These are phyloP conservation scores for Corymbia calophylla DNA, from an alignment of 441 rosid species.

Conservation along the genomic window DNA sequence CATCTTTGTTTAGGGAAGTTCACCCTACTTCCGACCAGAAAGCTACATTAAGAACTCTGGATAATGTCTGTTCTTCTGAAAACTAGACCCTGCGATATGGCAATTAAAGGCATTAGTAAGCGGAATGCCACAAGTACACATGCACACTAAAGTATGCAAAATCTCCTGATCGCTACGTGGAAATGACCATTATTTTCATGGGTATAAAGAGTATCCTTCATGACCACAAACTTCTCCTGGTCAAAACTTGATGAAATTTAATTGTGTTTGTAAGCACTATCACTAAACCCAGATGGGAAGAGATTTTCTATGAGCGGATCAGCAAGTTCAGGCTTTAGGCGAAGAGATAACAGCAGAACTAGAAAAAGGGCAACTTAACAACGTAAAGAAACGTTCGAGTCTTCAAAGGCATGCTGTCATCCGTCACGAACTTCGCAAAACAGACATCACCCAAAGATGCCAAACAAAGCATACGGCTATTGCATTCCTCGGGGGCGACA, in stretches of 20 bases:
- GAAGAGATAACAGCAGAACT: not conserved
- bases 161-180: not conserved
- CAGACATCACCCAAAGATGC: not conserved
- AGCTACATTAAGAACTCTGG: slow-evolving; percentile 57
- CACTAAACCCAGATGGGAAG: not conserved
- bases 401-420: not conserved
- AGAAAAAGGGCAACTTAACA: not conserved
- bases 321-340: not conserved
- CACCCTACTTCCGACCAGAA: slow-evolving; percentile 36
- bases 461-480: not conserved
- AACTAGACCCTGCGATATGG: slow-evolving; percentile 41
- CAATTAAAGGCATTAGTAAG: not conserved
- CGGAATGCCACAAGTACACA: not conserved
- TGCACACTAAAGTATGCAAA: not conserved
- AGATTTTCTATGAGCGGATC: not conserved
- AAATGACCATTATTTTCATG: not conserved
- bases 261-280: not conserved
- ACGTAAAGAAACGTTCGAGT: not conserved
- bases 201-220: not conserved
- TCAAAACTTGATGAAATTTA: not conserved
- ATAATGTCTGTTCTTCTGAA: slow-evolving; percentile 30
- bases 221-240: not conserved
- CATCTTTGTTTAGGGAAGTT: slow-evolving; percentile 48
- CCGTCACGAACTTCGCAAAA: not conserved
- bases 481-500: not conserved